Base-by-base conservation (phyloP, 2,329 filamentous ascomycete genomes). In the Neopestalotiopsis sp. region DNA sequence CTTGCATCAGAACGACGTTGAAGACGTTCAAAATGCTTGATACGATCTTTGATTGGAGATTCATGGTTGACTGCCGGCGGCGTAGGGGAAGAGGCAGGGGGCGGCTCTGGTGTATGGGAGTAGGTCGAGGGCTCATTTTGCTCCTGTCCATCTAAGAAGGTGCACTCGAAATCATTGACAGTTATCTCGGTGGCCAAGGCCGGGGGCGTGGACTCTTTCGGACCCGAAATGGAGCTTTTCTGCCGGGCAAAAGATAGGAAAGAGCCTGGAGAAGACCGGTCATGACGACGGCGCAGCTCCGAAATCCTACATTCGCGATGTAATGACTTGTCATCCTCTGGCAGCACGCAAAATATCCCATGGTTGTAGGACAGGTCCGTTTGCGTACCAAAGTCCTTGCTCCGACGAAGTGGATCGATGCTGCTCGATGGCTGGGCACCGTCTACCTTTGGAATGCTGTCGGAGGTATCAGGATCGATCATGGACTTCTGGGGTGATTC, bases 11-110 rank as follows among this genome's bases (percentile, higher is more conserved):
- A 63, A 38, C 68, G 69, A 12, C 28, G 32, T n/a, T 73, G 70
- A 1, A 78, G 67, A 24, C 66, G 70, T 68, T 79, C 77, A 61
- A 78, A 79, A 32, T 74, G 74, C 24, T 75, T 71, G 49, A 79
- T 78, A 3, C 73, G 73, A 24, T 69, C 66, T 69, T 74, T 78
- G 32, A 78, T 69, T 1, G 77, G 77, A 12, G 77, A 79, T 38
- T 76, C 74, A n/a, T 68, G 56, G 5, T 61, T n/a, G 20, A 49
- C 59, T 1, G 20, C 10, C 10, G 57, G 57, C 24, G 57, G 57
- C 30, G 28, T 59, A 12, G 57, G 30, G 20, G 57, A 59, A 14
- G 56, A 28, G 24, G 24, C 24, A 28, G 24, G 24, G 24, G 24
- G 24, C 24, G 24, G 24, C 24, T 28, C 24, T 28, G 24, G 24